phyloP scores from a whole-genome alignment of 768 basidiomycete genomes.

The Boletus insuetus region DNA sequence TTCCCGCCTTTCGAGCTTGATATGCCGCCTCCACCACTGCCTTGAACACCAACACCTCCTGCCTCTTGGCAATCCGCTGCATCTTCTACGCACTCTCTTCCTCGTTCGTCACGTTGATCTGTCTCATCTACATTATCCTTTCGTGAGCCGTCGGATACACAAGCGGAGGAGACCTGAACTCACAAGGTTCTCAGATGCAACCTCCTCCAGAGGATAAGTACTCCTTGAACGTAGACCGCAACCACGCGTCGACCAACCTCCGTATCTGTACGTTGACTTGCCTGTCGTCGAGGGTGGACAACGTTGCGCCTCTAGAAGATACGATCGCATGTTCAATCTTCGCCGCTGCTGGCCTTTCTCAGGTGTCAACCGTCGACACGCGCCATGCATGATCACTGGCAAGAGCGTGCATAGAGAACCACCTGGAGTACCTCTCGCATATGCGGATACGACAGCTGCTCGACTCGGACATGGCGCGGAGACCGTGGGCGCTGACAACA shows the following conservation, averaged over 20 bases:
- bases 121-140: background rate
- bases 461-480: background rate
- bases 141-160: background rate
- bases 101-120: background rate
- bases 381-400: background rate
- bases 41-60: background rate
- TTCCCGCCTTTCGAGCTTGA: background rate
- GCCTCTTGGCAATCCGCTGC: background rate
- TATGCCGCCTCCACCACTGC: background rate
- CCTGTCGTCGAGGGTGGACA: no score
- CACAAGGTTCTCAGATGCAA: conserved; percentile 9
- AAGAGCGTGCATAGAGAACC: background rate
- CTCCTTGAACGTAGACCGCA: no score
- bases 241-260: background rate
- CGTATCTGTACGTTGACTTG: background rate
- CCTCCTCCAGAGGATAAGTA: no score
- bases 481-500: conserved; percentile 1
- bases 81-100: background rate
- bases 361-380: background rate
- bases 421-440: no score
- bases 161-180: background rate
- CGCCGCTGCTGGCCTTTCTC: background rate
- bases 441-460: no score
- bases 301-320: no score
- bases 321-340: conserved; percentile 1